Percentiles rank a stretch among this genome's conserved stretches.
Conservation (phyloP, 352 stramenopile species). For the Globisporangium nodosum region DNA sequence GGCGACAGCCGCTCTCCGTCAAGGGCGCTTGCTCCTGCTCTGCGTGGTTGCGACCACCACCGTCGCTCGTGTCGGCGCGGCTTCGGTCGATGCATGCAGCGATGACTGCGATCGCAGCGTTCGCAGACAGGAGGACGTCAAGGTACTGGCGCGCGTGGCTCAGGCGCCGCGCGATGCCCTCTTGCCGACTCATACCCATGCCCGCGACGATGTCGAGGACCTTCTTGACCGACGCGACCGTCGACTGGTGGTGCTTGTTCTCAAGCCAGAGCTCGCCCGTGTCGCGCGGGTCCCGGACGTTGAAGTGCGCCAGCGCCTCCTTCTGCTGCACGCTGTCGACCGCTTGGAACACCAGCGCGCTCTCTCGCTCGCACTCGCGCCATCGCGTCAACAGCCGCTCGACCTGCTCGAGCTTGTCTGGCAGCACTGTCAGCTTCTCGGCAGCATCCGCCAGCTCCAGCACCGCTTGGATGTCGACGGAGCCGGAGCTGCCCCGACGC, state of each 20-base stretch:
- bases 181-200: constrained; percentile 9
- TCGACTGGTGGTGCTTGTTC: constrained; percentile 11
- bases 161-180: constrained; percentile 5
- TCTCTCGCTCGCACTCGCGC: constrained; percentile 16
- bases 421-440: constrained; percentile 18
- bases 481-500: background rate
- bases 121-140: constrained; percentile 13
- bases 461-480: constrained; percentile 9
- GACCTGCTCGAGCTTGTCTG: constrained; percentile 18
- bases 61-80: background rate
- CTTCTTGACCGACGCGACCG: constrained; percentile 9
- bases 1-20: constrained; percentile 23
- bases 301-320: constrained; percentile 14
- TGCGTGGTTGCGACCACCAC: background rate
- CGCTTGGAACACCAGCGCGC: constrained; percentile 17
- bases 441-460: constrained; percentile 19
- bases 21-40: background rate
- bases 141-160: constrained; percentile 12
- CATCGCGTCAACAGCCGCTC: constrained; percentile 23
- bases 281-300: constrained; percentile 7
- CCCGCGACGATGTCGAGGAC: background rate
- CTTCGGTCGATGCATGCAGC: constrained; percentile 8
- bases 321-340: constrained; percentile 18
- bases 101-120: constrained; percentile 11
- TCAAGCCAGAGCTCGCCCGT: constrained; percentile 7